phyloP scores from a whole-genome alignment of 2,329 filamentous ascomycete species.

The Fusarium tupiense region DNA sequence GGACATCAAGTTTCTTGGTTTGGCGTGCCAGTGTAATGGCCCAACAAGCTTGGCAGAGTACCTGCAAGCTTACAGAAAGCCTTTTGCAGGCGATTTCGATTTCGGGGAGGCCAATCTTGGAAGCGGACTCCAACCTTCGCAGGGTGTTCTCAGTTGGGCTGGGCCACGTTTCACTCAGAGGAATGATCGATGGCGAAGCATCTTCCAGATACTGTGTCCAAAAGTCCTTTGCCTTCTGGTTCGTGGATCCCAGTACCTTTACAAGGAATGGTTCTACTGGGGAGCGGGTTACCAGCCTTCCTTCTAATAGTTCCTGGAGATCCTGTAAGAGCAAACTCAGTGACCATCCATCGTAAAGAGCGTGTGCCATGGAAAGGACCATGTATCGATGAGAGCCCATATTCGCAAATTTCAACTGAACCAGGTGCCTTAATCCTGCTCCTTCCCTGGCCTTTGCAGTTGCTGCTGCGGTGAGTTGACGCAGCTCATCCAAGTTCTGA shows the following conservation, averaged over 20 bases:
- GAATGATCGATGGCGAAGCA: slow-evolving; percentile 50
- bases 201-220: slow-evolving; percentile 76
- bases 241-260: slow-evolving; percentile 31
- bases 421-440: slow-evolving; percentile 51
- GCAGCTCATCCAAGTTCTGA: slow-evolving; percentile 47
- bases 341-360: slow-evolving; percentile 91
- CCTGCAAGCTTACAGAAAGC: slow-evolving; percentile 77
- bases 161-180: neutral
- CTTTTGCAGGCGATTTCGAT: slow-evolving; percentile 69
- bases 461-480: slow-evolving; percentile 49
- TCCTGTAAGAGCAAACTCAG: slow-evolving; percentile 78
- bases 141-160: neutral
- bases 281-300: slow-evolving; percentile 53
- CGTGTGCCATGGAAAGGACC: slow-evolving; percentile 81
- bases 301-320: slow-evolving; percentile 71
- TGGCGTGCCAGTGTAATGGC: slow-evolving; percentile 73
- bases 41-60: slow-evolving; percentile 81
- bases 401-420: slow-evolving; percentile 60
- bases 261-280: slow-evolving; percentile 63
- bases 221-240: slow-evolving; percentile 58
- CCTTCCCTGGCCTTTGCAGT: slow-evolving; percentile 49
- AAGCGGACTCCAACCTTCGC: slow-evolving; percentile 27
- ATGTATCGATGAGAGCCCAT: slow-evolving; percentile 53
- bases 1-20: slow-evolving; percentile 74
- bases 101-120: neutral